phyloP scores from a whole-genome alignment of 164 flowering plant species.

The Aristolochia contorta region DNA sequence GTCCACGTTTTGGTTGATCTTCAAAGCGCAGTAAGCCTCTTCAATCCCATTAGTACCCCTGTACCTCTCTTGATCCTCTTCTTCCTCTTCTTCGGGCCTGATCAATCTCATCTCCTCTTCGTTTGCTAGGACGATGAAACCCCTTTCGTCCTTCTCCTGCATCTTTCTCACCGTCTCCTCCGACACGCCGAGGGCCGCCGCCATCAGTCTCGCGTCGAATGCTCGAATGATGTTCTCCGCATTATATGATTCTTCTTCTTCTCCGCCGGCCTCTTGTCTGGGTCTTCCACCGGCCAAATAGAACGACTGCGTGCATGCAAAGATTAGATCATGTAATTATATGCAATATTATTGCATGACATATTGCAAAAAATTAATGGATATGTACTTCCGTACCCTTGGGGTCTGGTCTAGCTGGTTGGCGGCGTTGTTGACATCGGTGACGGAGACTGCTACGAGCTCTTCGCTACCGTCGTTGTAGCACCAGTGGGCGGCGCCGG shows the following conservation, averaged over 20 bases:
- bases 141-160: conserved; percentile 18
- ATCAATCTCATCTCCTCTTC: conserved; percentile 13
- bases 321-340: no score
- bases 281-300: conserved; percentile 25
- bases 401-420: conserved; percentile 54
- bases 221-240: conserved; percentile 24
- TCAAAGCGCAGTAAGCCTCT: conserved; percentile 30
- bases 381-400: no score
- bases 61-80: no score
- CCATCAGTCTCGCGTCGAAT: conserved; percentile 21
- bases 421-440: conserved; percentile 32
- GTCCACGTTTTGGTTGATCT: conserved; percentile 18
- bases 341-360: no score
- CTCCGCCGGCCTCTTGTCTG: background rate
- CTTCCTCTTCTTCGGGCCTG: conserved; percentile 19
- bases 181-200: conserved; percentile 25
- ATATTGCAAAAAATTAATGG: no score
- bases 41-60: conserved; percentile 27
- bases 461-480: conserved; percentile 39
- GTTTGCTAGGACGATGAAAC: conserved; percentile 19
- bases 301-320: conserved; percentile 21
- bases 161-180: conserved; percentile 13
- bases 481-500: conserved; percentile 51
- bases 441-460: conserved; percentile 32
- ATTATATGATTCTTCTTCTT: conserved; percentile 2